Evolutionary conservation across 2,329 filamentous ascomycete genomes (phyloP), one percentile per base, ranked within the genome.

Genomic region (Raffaelea deltoideospora): DNA sequence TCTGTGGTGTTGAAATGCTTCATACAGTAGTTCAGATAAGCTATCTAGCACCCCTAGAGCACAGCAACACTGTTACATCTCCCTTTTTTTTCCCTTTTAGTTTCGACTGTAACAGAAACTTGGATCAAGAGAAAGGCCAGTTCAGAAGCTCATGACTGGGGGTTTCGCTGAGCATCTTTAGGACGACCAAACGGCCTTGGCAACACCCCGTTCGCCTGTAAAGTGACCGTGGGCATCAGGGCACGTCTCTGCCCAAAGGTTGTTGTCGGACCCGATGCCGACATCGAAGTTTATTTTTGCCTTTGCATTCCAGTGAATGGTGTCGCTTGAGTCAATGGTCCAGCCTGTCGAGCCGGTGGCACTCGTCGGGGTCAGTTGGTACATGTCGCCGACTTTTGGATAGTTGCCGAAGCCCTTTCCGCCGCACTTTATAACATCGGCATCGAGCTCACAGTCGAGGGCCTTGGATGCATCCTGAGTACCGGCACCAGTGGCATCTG

Each of bases 211-310:
- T 30, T 40, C 24, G 8, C 37, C 37, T 15, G 31, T 32, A 24
- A 33, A 46, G 33, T 46, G 44, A 5, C 34, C 34, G 17, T 39
- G 37, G 10, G 34, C 34, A 37, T 46, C 41, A 20, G 44, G 44
- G 39, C 44, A 46, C 11, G 34, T 39, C 39, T 46, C 44, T 3
- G 44, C 44, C 33, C 38, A 46, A 10, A 46, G 34, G 28, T 44
- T 37, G 14, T 18, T 46, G 14, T 31, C 31, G 11, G 27, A 7
- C 1, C 33, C 33, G 18, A 43, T 41, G 2, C 44, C 44, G 19
- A 46, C 29, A 31, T 39, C 40, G 33, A 46, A 46, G 33, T 46
- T 43, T 19, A 46, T 40, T 14, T 45, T 38, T 5, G 39, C n/a
- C 41, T 37, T 37, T 11, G 40, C 41, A 33, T 19, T 43, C 44